These are phyloP conservation scores for Podospora conica DNA, from an alignment of 495 filamentous ascomycete genomes.

Conservation along the genomic window DNA sequence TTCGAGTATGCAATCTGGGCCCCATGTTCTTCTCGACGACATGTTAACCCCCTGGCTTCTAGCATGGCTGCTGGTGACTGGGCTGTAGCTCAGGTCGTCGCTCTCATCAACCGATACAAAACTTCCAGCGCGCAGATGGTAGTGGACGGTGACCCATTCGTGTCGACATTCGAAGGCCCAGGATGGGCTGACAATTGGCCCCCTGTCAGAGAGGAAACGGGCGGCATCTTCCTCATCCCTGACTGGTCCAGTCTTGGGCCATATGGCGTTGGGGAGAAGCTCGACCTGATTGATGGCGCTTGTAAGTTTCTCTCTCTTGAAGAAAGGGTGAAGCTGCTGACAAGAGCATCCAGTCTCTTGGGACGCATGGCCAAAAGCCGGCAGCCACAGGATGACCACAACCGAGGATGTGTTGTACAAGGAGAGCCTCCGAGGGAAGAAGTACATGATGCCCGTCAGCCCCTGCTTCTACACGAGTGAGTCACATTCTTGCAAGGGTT, in stretches of 20 bases:
- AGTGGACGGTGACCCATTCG: slow-evolving; percentile 52
- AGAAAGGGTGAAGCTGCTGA: background rate
- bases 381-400: slow-evolving; percentile 47
- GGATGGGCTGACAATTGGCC: slow-evolving; percentile 52
- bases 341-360: slow-evolving; percentile 45
- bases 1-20: slow-evolving; percentile 46
- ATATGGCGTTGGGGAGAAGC: slow-evolving; percentile 36
- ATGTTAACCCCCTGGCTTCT: background rate
- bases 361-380: slow-evolving; percentile 65
- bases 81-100: slow-evolving; percentile 48
- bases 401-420: slow-evolving; percentile 51
- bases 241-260: slow-evolving; percentile 58
- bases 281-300: slow-evolving; percentile 52
- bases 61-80: slow-evolving; percentile 48
- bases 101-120: slow-evolving; percentile 54
- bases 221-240: slow-evolving; percentile 54
- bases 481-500: background rate
- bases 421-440: slow-evolving; percentile 44
- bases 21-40: background rate
- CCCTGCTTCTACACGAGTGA: slow-evolving; percentile 64
- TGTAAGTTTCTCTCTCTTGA: slow-evolving; percentile 31
- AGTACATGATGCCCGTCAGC: slow-evolving; percentile 75
- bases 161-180: slow-evolving; percentile 68
- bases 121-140: slow-evolving; percentile 46
- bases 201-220: slow-evolving; percentile 45